Evolutionary conservation across 108 stramenopile species (phyloP).

Genomic region (Nitzschia sp.): DNA sequence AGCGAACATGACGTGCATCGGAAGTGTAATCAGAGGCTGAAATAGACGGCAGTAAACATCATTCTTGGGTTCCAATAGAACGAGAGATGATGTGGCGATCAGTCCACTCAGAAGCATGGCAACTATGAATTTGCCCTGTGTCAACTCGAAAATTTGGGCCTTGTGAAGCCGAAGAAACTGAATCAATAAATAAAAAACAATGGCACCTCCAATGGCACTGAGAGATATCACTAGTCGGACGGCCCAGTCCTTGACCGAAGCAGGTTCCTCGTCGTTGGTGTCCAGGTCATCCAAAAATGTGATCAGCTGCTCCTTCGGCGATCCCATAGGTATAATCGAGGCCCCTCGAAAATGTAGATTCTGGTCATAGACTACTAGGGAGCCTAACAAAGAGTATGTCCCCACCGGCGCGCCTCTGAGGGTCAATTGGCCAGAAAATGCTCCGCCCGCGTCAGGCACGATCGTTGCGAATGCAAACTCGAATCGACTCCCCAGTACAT

Average conservation of each 20-base stretch:
- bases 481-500: background rate
- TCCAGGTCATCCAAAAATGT: background rate
- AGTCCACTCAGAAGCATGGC: conserved; percentile 19
- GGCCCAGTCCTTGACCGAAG: background rate
- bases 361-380: background rate
- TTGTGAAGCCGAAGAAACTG: conserved; percentile 4
- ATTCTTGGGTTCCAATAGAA: conserved; percentile 21
- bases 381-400: background rate
- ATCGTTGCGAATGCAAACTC: background rate
- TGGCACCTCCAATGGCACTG: conserved; percentile 8
- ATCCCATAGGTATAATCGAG: background rate
- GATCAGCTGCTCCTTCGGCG: background rate
- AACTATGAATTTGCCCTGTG: conserved; percentile 28
- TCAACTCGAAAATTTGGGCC: conserved; percentile 22
- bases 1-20: conserved; percentile 26
- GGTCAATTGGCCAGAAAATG: background rate
- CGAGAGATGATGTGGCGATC: conserved; percentile 17
- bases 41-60: conserved; percentile 18
- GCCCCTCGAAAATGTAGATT: background rate
- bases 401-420: background rate
- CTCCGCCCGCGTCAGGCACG: background rate
- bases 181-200: conserved; percentile 16
- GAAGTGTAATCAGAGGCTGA: conserved; percentile 17
- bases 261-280: background rate
- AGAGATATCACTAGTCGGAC: conserved; percentile 5